Base-by-base conservation (phyloP, 495 filamentous ascomycete species). In the Recurvomyces mirabilis region DNA sequence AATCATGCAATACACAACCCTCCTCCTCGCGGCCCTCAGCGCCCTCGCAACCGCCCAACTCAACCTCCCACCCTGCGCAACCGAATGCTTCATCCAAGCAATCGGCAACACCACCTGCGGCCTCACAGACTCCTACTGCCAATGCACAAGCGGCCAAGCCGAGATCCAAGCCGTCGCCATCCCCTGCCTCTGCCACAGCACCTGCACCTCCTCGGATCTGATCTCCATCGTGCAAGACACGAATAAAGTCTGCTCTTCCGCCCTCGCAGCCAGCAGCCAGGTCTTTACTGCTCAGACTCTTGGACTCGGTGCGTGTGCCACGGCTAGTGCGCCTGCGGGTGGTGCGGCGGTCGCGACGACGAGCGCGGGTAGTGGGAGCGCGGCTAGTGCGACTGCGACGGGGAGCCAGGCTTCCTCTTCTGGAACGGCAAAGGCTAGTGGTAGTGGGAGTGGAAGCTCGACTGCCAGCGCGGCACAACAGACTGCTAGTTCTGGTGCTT, bases 71-170 rank as follows among this genome's bases (percentile, higher is more conserved):
- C 7, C 11, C 22, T 50, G 47, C 47, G 19, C 47, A 4, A 5
- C 55, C 24, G 12, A 38, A 14, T 64, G 60, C 42, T 53, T 61
- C 46, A 38, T 35, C n/a, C 21, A 43, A 38, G 61, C 59, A 42
- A 47, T 60, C 51, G 20, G 35, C 22, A 41, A 42, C 7, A 30
- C 55, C 21, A 47, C 43, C 19, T 64, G 61, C 52, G 12, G 12
- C 15, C 15, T 48, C 28, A 51, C 45, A 11, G 59, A 64, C 41
- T 46, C 32, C 28, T 32, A 42, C 5, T 64, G 61, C 57, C 57
- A 60, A 38, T 64, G 61, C 58, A 59, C 57, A 17, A 59, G 53
- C 1, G 54, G 54, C 26, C n/a, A 24, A 22, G 39, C 45, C 14
- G 46, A 25, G 21, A 62, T 64, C 52, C 43, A 47, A 6, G 23